A percentile compares a stretch with the other conserved stretches of the same genome.
Conservation (phyloP, 192 early-diverging fungal genomes). For the Rhizoclosmatium globosum region DNA sequence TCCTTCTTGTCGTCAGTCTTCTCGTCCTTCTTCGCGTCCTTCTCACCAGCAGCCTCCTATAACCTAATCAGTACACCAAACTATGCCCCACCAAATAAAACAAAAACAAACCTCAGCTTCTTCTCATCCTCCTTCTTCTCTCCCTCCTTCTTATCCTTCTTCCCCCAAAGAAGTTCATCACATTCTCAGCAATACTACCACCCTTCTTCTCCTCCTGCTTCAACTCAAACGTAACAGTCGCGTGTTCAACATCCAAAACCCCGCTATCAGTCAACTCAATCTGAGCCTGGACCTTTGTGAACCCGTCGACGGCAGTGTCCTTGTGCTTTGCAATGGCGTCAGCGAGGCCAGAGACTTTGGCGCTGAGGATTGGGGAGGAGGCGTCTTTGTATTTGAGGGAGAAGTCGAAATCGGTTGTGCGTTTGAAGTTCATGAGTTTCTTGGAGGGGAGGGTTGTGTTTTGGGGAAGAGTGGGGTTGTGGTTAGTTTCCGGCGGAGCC, state of each 20-base stretch:
- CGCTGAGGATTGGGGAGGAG: constrained; percentile 60
- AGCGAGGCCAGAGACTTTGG: constrained; percentile 74
- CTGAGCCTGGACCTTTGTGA: constrained; percentile 85
- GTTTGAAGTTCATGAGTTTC: constrained; percentile 87
- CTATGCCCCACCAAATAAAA: not conserved
- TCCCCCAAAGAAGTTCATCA: constrained; percentile 56
- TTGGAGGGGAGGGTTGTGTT: constrained; percentile 78
- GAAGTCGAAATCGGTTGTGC: constrained; percentile 82
- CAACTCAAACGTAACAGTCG: constrained; percentile 59
- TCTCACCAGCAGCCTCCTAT: constrained; percentile 3
- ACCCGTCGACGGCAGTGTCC: constrained; percentile 42
- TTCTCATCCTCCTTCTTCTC: constrained; percentile 54
- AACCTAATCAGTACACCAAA: not conserved
- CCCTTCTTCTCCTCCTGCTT: constrained; percentile 30
- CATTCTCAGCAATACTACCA: constrained; percentile 41
- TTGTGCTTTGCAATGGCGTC: constrained; percentile 74
- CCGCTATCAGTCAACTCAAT: constrained; percentile 85
- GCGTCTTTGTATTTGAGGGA: constrained; percentile 64
- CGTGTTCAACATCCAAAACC: constrained; percentile 72
- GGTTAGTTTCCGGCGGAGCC: constrained; percentile 36
- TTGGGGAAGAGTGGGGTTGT: constrained; percentile 69
- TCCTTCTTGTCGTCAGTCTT: constrained; percentile 29
- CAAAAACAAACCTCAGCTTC: constrained; percentile 24
- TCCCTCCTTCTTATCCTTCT: constrained; percentile 52
- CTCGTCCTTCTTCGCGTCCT: constrained; percentile 1